These are phyloP conservation scores for Coemansia biformis DNA, from an alignment of 192 early-diverging fungal species.

Conservation along the genomic window DNA sequence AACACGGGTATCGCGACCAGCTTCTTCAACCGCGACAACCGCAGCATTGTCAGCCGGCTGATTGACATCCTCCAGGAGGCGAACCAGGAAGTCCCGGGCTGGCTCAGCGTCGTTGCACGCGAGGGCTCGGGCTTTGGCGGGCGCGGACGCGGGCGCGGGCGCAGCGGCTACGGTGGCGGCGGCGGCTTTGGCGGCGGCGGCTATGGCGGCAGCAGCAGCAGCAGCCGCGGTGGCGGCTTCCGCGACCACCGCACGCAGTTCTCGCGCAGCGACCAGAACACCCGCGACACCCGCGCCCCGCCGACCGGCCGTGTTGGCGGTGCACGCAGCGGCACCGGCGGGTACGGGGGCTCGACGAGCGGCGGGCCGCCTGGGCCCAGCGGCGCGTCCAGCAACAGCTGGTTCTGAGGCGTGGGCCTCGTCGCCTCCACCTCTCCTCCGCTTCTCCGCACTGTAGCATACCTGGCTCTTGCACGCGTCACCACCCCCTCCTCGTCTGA, in stretches of 20 bases:
- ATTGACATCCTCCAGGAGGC: slow-evolving; percentile 87
- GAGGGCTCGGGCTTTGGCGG: slow-evolving; percentile 54
- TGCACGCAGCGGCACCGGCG: slow-evolving; percentile 12
- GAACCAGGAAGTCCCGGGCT: slow-evolving; percentile 87
- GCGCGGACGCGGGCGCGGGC: slow-evolving; percentile 56
- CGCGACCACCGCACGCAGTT: slow-evolving; percentile 34
- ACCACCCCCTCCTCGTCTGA: background rate
- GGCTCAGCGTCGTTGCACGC: slow-evolving; percentile 68
- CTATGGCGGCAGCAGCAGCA: slow-evolving; percentile 32
- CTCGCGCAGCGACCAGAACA: slow-evolving; percentile 3
- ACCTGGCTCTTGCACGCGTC: background rate
- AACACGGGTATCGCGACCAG: slow-evolving; percentile 89
- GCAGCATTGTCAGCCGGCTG: slow-evolving; percentile 75
- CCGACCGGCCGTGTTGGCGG: slow-evolving; percentile 2
- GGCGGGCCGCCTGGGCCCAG: slow-evolving; percentile 26
- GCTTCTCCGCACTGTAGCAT: slow-evolving; percentile 13
- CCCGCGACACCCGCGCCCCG: background rate
- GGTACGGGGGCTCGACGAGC: slow-evolving; percentile 7
- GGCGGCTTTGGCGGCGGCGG: slow-evolving; percentile 34
- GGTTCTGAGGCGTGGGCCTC: slow-evolving; percentile 50
- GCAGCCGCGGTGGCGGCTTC: slow-evolving; percentile 19
- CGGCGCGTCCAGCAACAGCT: slow-evolving; percentile 55
- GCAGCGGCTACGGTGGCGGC: slow-evolving; percentile 41
- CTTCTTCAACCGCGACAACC: slow-evolving; percentile 89
- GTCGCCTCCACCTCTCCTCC: background rate